phyloP scores from a whole-genome alignment of 306 rosid species.

The Sicyos baderoa region DNA sequence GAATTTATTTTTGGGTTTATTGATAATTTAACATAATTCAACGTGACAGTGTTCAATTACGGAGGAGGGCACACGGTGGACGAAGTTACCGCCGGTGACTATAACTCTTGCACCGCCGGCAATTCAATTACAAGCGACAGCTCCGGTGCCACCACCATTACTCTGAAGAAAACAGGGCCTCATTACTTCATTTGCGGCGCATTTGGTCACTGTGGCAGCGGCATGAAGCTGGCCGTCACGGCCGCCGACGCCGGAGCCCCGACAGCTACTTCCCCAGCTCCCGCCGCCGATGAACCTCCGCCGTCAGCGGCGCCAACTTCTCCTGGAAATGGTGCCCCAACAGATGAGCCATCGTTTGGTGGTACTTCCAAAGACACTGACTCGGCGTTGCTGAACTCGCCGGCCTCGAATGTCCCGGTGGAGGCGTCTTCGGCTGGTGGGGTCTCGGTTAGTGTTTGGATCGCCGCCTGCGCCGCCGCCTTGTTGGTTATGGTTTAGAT shows the following conservation, averaged over 20 bases:
- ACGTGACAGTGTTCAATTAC: constrained; percentile 54
- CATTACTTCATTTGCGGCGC: constrained; percentile 65
- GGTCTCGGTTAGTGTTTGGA: constrained; percentile 19
- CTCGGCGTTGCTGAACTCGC: constrained; percentile 31
- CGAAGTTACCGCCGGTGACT: constrained; percentile 66
- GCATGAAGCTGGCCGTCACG: constrained; percentile 78
- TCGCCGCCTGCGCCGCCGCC: constrained; percentile 23
- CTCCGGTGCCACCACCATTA: constrained; percentile 57
- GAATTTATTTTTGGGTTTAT: no score
- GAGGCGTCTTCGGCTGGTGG: neutral
- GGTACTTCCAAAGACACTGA: constrained; percentile 12
- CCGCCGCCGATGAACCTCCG: constrained; percentile 23
- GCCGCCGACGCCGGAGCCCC: constrained; percentile 33
- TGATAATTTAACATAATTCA: no score
- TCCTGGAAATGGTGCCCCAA: constrained; percentile 18
- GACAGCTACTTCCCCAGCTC: constrained; percentile 18
- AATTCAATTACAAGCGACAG: constrained; percentile 60
- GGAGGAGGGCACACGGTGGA: constrained; percentile 77
- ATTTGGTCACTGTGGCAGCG: constrained; percentile 57
- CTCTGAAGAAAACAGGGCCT: constrained; percentile 57
- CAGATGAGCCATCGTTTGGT: constrained; percentile 28
- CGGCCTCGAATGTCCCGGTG: constrained; percentile 27
- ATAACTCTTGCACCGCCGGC: constrained; percentile 49
- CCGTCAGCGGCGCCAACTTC: constrained; percentile 15
- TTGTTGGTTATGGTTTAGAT: neutral